Evolutionary conservation across 2,329 filamentous ascomycete genomes (phyloP).

Genomic region (Xylaria sp.): DNA sequence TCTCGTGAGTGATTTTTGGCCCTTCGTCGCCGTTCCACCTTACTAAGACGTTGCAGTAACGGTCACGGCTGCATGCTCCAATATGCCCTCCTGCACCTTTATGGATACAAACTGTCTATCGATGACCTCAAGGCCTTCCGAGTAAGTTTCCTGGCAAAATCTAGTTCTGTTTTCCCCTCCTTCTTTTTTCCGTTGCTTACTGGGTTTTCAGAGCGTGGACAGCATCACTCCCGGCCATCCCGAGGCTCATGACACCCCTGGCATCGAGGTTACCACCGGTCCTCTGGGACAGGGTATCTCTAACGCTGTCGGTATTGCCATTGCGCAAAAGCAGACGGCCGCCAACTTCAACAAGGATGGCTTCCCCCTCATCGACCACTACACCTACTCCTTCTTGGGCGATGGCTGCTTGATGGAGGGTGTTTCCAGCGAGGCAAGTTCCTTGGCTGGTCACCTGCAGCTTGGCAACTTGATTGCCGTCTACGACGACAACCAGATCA

Average conservation of each 20-base stretch:
- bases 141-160: constrained; percentile 56
- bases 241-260: constrained; percentile 93
- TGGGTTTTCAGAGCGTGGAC: constrained; percentile 49
- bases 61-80: constrained; percentile 99
- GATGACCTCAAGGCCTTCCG: constrained; percentile 97
- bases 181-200: constrained; percentile 18
- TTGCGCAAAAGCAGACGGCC: constrained; percentile 89
- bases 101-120: constrained; percentile 83
- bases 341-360: constrained; percentile 96
- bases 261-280: constrained; percentile 96
- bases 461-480: constrained; percentile 96
- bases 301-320: constrained; percentile 97
- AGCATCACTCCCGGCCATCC: constrained; percentile 94
- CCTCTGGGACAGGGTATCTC: constrained; percentile 96
- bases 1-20: constrained; percentile 74
- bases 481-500: constrained; percentile 99
- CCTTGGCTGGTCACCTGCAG: constrained; percentile 92
- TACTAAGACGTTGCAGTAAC: constrained; percentile 63
- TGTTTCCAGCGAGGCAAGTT: constrained; percentile 89
- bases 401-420: constrained; percentile 99
- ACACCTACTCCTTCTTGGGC: constrained; percentile 96
- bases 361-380: constrained; percentile 89
- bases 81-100: constrained; percentile 96
- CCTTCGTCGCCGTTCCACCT: background rate
- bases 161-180: background rate